phyloP scores from a whole-genome alignment of 2,329 filamentous ascomycete genomes.

The Paramyrothecium sp. region DNA sequence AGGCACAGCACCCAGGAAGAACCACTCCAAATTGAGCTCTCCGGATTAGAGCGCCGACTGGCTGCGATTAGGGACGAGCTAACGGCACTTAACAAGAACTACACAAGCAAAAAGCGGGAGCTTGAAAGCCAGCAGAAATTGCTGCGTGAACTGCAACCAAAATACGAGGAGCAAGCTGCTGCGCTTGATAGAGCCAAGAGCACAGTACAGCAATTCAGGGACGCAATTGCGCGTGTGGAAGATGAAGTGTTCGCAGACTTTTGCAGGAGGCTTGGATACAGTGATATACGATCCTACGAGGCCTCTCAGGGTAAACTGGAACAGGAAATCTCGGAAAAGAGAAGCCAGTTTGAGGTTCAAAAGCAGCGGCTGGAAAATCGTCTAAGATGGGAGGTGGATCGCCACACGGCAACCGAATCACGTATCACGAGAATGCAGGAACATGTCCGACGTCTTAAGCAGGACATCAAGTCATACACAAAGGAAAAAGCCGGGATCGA shows the following conservation, averaged over 20 bases:
- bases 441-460: constrained; percentile 63
- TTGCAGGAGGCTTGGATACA: constrained; percentile 82
- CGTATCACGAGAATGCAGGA: constrained; percentile 69
- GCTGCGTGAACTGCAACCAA: constrained; percentile 73
- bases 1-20: constrained; percentile 78
- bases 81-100: constrained; percentile 75
- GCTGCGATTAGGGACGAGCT: constrained; percentile 72
- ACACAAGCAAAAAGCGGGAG: constrained; percentile 81
- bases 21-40: constrained; percentile 73
- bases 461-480: constrained; percentile 68
- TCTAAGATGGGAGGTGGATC: constrained; percentile 55
- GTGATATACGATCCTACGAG: constrained; percentile 89
- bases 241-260: constrained; percentile 85
- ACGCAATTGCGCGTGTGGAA: constrained; percentile 75
- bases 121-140: constrained; percentile 71
- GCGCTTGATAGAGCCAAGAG: constrained; percentile 60
- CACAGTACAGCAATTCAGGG: constrained; percentile 51
- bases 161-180: constrained; percentile 69
- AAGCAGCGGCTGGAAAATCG: constrained; percentile 68
- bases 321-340: constrained; percentile 85
- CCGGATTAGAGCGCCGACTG: constrained; percentile 75
- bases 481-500: constrained; percentile 74
- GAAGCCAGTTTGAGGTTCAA: constrained; percentile 82
- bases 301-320: constrained; percentile 89
- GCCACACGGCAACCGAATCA: constrained; percentile 57